Evolutionary conservation across 352 stramenopile species (phyloP).

Genomic region (Elongisporangium senticosum): DNA sequence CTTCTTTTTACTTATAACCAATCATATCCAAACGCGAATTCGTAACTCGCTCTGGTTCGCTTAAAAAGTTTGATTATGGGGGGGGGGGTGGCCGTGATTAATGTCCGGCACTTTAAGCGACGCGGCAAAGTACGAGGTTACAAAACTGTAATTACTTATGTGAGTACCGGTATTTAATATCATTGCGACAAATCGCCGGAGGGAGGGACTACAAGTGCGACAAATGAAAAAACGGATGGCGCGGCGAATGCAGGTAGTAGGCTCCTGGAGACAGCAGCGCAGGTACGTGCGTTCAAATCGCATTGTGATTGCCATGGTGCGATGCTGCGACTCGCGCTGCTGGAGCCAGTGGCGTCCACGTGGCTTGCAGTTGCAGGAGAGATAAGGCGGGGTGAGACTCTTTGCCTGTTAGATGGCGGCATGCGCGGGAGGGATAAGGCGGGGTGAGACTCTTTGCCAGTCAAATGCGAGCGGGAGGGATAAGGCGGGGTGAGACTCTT

Average conservation of each 20-base stretch:
- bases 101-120: too few relatives aligned
- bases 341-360: background rate
- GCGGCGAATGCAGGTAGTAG: background rate
- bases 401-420: too few relatives aligned
- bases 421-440: too few relatives aligned
- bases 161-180: background rate
- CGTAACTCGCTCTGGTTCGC: too few relatives aligned
- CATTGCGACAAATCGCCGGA: background rate
- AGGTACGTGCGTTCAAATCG: background rate
- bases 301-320: too few relatives aligned
- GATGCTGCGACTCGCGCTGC: background rate
- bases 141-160: background rate
- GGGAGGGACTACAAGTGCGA: background rate
- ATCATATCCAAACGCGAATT: too few relatives aligned
- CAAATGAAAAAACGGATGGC: background rate
- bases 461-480: too few relatives aligned
- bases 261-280: too few relatives aligned
- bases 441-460: too few relatives aligned
- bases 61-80: too few relatives aligned
- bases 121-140: background rate
- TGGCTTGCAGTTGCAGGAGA: background rate
- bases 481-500: background rate
- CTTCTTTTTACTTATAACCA: too few relatives aligned
- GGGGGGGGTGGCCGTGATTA: too few relatives aligned
- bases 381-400: background rate